Evolutionary conservation across 305 asterid species (phyloP).

Genomic region (Coffea humblotiana): DNA sequence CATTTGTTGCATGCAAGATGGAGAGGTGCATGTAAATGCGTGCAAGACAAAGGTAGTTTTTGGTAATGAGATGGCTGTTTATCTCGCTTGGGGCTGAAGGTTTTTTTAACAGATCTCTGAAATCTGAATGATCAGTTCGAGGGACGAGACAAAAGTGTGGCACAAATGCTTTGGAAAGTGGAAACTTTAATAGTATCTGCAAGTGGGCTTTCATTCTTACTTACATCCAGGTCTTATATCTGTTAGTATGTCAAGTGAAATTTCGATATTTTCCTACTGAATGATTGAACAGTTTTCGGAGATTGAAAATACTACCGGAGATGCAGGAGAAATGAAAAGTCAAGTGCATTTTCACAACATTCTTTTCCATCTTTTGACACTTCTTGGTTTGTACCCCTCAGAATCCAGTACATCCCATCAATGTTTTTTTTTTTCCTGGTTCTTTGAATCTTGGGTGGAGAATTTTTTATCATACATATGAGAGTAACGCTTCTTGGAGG

Average conservation of each 20-base stretch:
- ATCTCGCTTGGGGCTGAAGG: constrained; percentile 55
- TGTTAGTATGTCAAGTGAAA: constrained; percentile 15
- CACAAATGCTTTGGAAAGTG: constrained; percentile 33
- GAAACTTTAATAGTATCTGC: constrained; percentile 10
- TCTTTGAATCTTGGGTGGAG: neutral
- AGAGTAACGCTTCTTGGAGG: neutral
- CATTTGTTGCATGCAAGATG: constrained; percentile 34
- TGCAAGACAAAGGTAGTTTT: constrained; percentile 65
- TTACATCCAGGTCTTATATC: constrained; percentile 10
- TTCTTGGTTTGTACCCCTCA: neutral
- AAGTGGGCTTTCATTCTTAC: constrained; percentile 14
- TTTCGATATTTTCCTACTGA: neutral
- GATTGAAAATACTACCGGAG: neutral
- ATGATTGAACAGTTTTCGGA: constrained; percentile 1
- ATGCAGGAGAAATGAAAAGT: neutral
- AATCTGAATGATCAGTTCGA: constrained; percentile 1
- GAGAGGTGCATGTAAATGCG: constrained; percentile 46
- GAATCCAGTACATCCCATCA: neutral
- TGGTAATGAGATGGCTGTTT: constrained; percentile 42
- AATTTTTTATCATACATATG: neutral
- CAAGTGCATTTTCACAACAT: constrained; percentile 2
- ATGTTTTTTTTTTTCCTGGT: neutral
- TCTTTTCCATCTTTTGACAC: constrained; percentile 2
- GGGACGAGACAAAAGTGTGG: constrained; percentile 42
- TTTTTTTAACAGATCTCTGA: constrained; percentile 35